These are phyloP conservation scores for Colletotrichum sp. DNA, from an alignment of 2,329 filamentous ascomycete species.

Conservation along the genomic window DNA sequence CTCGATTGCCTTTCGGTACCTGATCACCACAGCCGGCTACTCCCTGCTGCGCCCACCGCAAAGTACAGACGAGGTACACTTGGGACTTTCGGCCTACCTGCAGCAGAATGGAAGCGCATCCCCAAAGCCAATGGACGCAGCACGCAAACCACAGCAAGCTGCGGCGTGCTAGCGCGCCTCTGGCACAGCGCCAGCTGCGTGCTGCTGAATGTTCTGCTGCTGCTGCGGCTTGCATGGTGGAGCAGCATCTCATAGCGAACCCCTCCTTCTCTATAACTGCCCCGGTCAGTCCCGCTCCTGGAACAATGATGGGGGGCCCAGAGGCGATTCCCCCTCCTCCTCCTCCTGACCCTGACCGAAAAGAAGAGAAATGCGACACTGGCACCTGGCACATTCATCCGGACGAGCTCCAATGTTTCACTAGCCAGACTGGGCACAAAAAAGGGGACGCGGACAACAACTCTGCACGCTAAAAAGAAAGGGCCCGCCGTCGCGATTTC, in stretches of 20 bases:
- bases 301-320: not conserved
- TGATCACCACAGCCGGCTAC: not conserved
- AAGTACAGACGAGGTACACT: constrained; percentile 8
- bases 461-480: constrained; percentile 22
- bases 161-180: not conserved
- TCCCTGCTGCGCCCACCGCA: not conserved
- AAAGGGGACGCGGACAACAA: constrained; percentile 9
- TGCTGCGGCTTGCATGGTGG: constrained; percentile 16
- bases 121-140: not conserved
- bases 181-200: not conserved
- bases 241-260: not conserved
- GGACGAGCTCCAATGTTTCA: constrained; percentile 16
- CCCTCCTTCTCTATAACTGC: constrained; percentile 12
- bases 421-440: constrained; percentile 12
- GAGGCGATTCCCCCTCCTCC: not conserved
- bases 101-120: not conserved
- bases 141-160: not conserved
- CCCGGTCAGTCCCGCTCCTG: constrained; percentile 11
- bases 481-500: constrained; percentile 17
- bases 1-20: constrained; percentile 10
- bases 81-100: not conserved
- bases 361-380: constrained; percentile 16
- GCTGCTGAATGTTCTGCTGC: not conserved
- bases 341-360: not conserved
- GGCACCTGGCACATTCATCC: not conserved